Conservation (phyloP, 1,284 basidiomycete genomes). For the Sanghuangporus weigelae region DNA sequence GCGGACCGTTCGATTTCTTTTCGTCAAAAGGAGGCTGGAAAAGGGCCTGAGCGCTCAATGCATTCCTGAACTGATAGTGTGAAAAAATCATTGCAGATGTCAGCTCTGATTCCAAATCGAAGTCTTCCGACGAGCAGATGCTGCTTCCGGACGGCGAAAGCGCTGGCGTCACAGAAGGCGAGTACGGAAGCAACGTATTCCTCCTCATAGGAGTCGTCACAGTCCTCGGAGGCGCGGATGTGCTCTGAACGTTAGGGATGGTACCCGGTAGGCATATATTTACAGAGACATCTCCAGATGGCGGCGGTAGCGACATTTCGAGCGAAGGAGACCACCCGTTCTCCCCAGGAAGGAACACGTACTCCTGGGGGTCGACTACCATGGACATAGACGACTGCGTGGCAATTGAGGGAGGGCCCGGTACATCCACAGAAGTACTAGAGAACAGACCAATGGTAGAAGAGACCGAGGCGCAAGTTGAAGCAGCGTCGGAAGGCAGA, state of each 20-base stretch:
- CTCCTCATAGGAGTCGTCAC: neutral
- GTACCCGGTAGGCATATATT: neutral
- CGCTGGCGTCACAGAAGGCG: neutral
- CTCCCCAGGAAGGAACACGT: neutral
- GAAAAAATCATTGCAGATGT: neutral
- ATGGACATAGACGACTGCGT: neutral
- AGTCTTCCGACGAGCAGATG: neutral
- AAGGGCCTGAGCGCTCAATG: no score
- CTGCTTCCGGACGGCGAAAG: slow-evolving; percentile 6
- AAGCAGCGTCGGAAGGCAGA: neutral
- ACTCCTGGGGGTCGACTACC: neutral
- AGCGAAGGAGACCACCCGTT: neutral
- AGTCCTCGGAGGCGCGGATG: neutral
- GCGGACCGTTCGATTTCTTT: no score
- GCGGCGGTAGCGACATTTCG: neutral
- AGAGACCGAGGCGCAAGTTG: no score
- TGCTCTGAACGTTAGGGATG: neutral
- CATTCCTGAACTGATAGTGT: neutral
- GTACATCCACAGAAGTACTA: no score
- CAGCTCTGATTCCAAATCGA: neutral
- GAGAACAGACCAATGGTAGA: no score
- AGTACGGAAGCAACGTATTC: neutral
- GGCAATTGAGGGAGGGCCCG: neutral
- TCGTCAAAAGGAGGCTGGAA: no score
- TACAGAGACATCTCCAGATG: neutral